phyloP scores from a whole-genome alignment of 345 rosid genomes.

The Arabidopsis arenosa region DNA sequence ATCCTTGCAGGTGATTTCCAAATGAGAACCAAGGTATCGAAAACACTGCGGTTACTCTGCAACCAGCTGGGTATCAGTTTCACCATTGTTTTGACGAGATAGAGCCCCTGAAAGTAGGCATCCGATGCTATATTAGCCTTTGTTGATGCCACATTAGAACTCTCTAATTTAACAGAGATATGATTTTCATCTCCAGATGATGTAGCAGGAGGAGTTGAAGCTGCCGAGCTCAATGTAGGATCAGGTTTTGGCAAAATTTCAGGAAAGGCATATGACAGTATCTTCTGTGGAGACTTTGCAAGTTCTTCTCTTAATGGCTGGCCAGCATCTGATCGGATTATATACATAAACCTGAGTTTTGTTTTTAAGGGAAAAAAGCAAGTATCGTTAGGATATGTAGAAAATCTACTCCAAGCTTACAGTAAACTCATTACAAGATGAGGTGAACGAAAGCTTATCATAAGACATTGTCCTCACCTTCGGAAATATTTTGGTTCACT shows the following conservation, averaged over 20 bases:
- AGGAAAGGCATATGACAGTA: slow-evolving; percentile 85
- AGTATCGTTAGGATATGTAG: slow-evolving; percentile 25
- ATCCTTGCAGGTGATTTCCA: slow-evolving; percentile 97
- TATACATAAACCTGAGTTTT: slow-evolving; percentile 87
- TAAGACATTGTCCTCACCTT: slow-evolving; percentile 61
- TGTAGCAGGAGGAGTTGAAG: slow-evolving; percentile 67
- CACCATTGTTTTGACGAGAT: slow-evolving; percentile 86
- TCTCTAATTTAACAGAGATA: slow-evolving; percentile 60
- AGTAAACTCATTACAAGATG: slow-evolving; percentile 22
- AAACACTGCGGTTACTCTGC: slow-evolving; percentile 81
- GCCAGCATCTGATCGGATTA: slow-evolving; percentile 93
- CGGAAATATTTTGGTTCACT: slow-evolving; percentile 92
- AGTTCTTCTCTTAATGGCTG: slow-evolving; percentile 96
- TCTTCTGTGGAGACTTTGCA: slow-evolving; percentile 90
- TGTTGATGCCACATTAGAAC: slow-evolving; percentile 55
- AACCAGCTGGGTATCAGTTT: slow-evolving; percentile 91
- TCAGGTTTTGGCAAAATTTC: slow-evolving; percentile 79
- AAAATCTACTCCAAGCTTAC: slow-evolving; percentile 28
- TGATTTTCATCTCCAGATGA: slow-evolving; percentile 67
- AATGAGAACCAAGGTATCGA: slow-evolving; percentile 80
- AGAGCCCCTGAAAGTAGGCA: slow-evolving; percentile 95
- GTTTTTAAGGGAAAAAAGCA: slow-evolving; percentile 8
- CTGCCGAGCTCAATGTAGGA: slow-evolving; percentile 51
- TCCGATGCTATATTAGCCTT: slow-evolving; percentile 59
- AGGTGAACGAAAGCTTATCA: slow-evolving; percentile 12